Evolutionary conservation across 306 rosid species (phyloP).

Genomic region (Bauhinia variegata): DNA sequence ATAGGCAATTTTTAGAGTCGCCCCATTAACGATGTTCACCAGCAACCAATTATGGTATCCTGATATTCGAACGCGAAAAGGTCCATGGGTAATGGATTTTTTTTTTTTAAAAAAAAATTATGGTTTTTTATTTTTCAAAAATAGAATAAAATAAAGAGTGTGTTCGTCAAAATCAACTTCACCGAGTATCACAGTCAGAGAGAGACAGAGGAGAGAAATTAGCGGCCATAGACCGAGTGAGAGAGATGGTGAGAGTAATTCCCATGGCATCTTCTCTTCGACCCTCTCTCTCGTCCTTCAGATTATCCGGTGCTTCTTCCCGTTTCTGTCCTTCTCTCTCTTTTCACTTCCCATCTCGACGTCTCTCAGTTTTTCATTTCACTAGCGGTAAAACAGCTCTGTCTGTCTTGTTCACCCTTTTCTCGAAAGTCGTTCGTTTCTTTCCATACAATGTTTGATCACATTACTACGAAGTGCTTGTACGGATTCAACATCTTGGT

Average conservation of each 20-base stretch:
- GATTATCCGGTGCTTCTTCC: conserved; percentile 45
- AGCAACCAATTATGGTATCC: too few relatives aligned
- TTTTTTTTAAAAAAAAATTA: too few relatives aligned
- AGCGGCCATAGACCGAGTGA: too few relatives aligned
- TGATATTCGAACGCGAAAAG: too few relatives aligned
- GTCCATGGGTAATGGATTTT: too few relatives aligned
- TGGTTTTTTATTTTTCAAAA: too few relatives aligned
- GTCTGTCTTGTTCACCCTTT: neutral
- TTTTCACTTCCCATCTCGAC: conserved; percentile 50
- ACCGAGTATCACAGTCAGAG: neutral
- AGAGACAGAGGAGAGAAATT: neutral
- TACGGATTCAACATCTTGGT: neutral
- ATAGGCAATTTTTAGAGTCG: too few relatives aligned
- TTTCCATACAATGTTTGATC: neutral
- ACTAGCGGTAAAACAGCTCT: conserved; percentile 46
- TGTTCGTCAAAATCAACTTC: too few relatives aligned
- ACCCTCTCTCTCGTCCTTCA: conserved; percentile 71
- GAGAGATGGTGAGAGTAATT: conserved; percentile 60
- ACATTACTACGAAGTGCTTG: neutral
- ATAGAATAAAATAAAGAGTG: too few relatives aligned
- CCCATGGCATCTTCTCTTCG: conserved; percentile 80
- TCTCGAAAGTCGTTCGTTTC: conserved; percentile 3
- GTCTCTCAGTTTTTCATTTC: conserved; percentile 48
- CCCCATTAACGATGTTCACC: too few relatives aligned
- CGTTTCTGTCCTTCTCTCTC: conserved; percentile 50